Percentiles rank a stretch among this genome's conserved stretches.
These are phyloP conservation scores for Trichoderma lentiforme DNA, from an alignment of 2,329 filamentous ascomycete genomes.

Conservation along the genomic window DNA sequence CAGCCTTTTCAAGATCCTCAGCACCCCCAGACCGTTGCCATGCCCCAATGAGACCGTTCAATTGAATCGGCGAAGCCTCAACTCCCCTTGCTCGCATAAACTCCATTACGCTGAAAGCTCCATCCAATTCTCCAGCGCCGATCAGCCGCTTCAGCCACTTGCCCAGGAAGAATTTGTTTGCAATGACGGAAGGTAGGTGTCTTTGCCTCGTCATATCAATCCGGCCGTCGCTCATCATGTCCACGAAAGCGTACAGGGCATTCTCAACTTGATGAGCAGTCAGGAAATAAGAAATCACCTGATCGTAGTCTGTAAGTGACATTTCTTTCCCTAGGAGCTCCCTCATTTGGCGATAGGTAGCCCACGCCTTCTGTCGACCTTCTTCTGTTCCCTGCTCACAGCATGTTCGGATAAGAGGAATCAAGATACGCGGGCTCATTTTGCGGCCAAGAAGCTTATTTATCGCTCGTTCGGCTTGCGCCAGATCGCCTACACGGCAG, in stretches of 20 bases:
- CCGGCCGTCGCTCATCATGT: constrained; percentile 74
- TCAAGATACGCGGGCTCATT: constrained; percentile 53
- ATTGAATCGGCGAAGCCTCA: constrained; percentile 66
- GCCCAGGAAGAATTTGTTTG: constrained; percentile 78
- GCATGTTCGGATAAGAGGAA: constrained; percentile 69
- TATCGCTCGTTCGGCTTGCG: constrained; percentile 55
- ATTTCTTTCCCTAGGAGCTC: constrained; percentile 57
- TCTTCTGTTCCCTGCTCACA: constrained; percentile 49
- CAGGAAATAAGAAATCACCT: constrained; percentile 68
- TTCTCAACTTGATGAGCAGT: constrained; percentile 60
- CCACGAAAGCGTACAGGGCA: constrained; percentile 74
- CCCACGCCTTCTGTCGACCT: constrained; percentile 58
- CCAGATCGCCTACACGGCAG: constrained; percentile 54
- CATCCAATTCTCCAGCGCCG: constrained; percentile 65
- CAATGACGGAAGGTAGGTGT: constrained; percentile 47
- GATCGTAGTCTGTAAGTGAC: constrained; percentile 72
- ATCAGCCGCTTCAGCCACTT: constrained; percentile 87
- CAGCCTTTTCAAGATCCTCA: constrained; percentile 57
- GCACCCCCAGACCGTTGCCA: constrained; percentile 65
- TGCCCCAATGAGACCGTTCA: constrained; percentile 78
- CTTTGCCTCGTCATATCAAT: constrained; percentile 46
- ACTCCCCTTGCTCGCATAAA: constrained; percentile 71
- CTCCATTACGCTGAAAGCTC: constrained; percentile 68
- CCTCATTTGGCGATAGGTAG: constrained; percentile 63
- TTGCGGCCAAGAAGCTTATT: constrained; percentile 50